These are phyloP conservation scores for Rheum nobile DNA, from an alignment of 148 eudicot species.

Conservation along the genomic window DNA sequence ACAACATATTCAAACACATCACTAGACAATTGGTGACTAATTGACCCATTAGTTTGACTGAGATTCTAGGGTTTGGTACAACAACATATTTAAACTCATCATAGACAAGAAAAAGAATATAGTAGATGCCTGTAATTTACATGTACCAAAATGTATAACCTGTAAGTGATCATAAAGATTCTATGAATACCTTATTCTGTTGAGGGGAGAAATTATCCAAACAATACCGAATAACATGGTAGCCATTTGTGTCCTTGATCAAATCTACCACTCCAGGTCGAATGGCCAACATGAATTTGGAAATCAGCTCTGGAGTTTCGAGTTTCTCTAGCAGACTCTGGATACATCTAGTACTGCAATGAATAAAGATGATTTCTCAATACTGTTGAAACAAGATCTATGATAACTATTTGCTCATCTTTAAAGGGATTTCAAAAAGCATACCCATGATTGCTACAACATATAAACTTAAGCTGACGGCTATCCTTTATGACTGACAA, in stretches of 20 bases:
- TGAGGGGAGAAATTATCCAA: conserved; percentile 19
- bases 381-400: not conserved
- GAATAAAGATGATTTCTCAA: not conserved
- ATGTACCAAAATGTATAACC: no score
- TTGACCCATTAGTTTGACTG: no score
- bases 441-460: conserved; percentile 50
- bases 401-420: no score
- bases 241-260: conserved; percentile 47
- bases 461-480: conserved; percentile 32
- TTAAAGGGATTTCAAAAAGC: not conserved
- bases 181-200: conserved; percentile 22
- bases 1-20: no score
- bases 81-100: no score
- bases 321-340: conserved; percentile 55
- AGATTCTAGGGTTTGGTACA: no score
- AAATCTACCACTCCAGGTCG: conserved; percentile 39
- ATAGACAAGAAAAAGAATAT: not conserved
- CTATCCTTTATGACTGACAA: conserved; percentile 24
- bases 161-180: not conserved
- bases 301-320: conserved; percentile 30
- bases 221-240: conserved; percentile 33
- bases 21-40: no score
- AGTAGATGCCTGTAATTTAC: not conserved
- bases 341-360: conserved; percentile 42
- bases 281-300: conserved; percentile 29